Evolutionary conservation across 805 yeast species (phyloP), one percentile per base, ranked within the genome.

Genomic region (Ogataea trehaloabstinens): DNA sequence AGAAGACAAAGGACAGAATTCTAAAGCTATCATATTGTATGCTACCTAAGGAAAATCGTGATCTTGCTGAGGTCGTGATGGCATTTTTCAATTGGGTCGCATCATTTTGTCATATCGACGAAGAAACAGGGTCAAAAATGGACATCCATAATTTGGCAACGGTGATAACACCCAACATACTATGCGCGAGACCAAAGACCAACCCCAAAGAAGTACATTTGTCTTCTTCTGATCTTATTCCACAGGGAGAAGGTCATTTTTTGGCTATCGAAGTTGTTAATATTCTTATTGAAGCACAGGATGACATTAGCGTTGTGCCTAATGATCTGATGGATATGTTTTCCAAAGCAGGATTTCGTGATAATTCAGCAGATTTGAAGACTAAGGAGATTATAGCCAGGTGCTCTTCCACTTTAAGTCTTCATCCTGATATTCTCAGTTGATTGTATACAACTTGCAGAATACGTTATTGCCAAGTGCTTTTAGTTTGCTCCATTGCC

Each of bases 81-180:
- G 80, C 82, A 42, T 93, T 93, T 60, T 76, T 93, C 56, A 82
- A 82, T 61, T 93, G 98, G 98, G 91, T 90, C 2, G 88, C 98
- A 0, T 86, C 98, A 2, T 93, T 93, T 65, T 85, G 97, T 1
- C 90, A 87, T 51, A 78, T 90, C 45, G 97, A 89, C 55, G 95
- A 88, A 52, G 90, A 85, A 49, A 77, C 80, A 17, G 93, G 93
- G 1, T 88, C 97, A 3, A 93, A 91, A 66, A 93, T 93, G 99
- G 97, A 91, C 58, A 78, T 85, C 24, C 95, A 89, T 58, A 93
- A 93, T 60, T 71, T 93, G 46, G 95, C 99, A 2, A 93, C 98
- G 0, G 99, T 93, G 2, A 73, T 93, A 35, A 85, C 97, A 0
- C 99, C 99, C 2, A 93, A 90, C 55, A 81, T 93, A 31, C 68